Base-by-base conservation (phyloP, 257 asterid genomes). In the Perilla frutescens region DNA sequence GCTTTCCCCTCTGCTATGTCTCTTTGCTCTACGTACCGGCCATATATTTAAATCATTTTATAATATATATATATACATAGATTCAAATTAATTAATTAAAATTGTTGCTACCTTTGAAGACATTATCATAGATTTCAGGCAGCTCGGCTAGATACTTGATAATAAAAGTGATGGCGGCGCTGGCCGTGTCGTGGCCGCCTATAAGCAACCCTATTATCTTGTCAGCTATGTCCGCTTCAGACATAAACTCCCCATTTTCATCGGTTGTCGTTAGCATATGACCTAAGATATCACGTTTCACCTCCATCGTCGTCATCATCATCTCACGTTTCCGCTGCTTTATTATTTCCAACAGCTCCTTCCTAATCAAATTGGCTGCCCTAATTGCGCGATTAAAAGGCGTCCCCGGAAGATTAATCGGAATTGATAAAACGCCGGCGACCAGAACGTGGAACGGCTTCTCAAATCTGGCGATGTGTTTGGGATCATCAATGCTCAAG, bases 121-220 rank as follows among this genome's bases (percentile, higher is more conserved):
- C 88, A 1, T 71, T 70, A 0, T 81, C 59, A 41, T 85, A 85
- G 4, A 85, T 77, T 1, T 85, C 68, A 5, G 88, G 90, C 14
- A 76, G 39, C 66, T 85, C 86, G 0, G 90, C 88, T 0, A 85
- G 82, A 62, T 76, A 85, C 72, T 83, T 85, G 8, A 83, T 83
- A 4, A 85, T 12, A 5, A 81, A 85, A 3, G 90, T 40, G 51
- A 86, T 83, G 8, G 84, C 84, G 6, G 88, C 81, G 80, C 86
- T 85, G 31, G 88, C 84, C n/a, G 90, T 85, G 11, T 85, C 90
- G 68, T 85, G 90, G 2, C 90, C 90, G 1, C 84, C 90, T n/a
- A 85, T 55, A 1, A 85, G 81, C 72, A 85, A 71, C 8, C 86
- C 90, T 2, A 85, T 6, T 1, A 85, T 85, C 84, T 83, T 85